Conservation (phyloP, 768 basidiomycete genomes). For the Trametes sanguinea region DNA sequence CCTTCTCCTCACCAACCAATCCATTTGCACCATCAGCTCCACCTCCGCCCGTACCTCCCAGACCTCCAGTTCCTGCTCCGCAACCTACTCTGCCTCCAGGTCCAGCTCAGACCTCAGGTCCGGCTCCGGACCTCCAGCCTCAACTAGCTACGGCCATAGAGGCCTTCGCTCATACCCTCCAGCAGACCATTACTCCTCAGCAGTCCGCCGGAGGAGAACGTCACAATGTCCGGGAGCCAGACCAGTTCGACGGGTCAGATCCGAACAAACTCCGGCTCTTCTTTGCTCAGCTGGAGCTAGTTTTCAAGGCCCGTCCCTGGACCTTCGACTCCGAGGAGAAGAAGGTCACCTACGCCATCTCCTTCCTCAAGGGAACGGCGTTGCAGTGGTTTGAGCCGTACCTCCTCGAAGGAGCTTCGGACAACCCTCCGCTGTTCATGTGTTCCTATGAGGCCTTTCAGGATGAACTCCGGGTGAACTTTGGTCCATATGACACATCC, state of each 20-base stretch:
- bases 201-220: neutral
- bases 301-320: neutral
- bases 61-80: too few species aligned
- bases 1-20: too few species aligned
- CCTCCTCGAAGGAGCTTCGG: too few species aligned
- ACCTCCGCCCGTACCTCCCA: too few species aligned
- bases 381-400: neutral
- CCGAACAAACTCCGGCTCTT: neutral
- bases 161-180: too few species aligned
- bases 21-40: too few species aligned
- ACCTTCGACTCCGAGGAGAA: conserved; percentile 5
- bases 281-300: neutral
- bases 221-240: conserved; percentile 16
- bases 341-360: conserved; percentile 8
- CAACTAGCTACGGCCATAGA: too few species aligned
- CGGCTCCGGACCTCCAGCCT: too few species aligned
- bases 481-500: neutral
- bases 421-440: neutral
- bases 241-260: conserved; percentile 13
- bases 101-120: too few species aligned
- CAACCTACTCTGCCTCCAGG: too few species aligned
- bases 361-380: conserved; percentile 1
- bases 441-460: neutral
- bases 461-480: neutral
- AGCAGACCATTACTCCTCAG: too few species aligned